A percentile compares a stretch with the other conserved stretches of the same genome.
Evolutionary conservation across 139 green algal species (phyloP).

Genomic region (Ettlia oleoabundans): DNA sequence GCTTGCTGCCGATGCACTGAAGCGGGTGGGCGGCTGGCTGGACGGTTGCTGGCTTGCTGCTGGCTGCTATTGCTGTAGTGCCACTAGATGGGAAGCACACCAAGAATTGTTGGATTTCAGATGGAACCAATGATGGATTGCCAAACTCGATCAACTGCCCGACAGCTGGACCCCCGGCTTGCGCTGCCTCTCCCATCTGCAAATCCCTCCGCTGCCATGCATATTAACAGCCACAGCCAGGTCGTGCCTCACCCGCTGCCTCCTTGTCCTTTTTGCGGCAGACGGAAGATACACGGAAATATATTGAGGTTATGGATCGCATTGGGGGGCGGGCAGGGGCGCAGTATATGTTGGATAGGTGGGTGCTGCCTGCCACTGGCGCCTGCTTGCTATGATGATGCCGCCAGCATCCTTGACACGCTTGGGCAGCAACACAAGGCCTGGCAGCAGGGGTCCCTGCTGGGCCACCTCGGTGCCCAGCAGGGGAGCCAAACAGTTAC

Average conservation of each 20-base stretch:
- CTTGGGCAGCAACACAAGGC: too few species aligned
- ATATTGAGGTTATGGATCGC: constrained; percentile 15
- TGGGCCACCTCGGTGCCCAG: too few species aligned
- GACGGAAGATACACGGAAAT: constrained; percentile 24
- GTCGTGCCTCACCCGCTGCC: too few species aligned
- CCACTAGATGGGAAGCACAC: too few species aligned
- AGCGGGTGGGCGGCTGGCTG: constrained; percentile 50
- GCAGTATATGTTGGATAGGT: constrained; percentile 6
- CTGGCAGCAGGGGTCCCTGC: too few species aligned
- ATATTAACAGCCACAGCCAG: too few species aligned
- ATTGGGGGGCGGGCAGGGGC: constrained; percentile 12
- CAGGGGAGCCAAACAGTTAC: too few species aligned
- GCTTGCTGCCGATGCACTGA: constrained; percentile 76
- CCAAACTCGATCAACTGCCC: too few species aligned
- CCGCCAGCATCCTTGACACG: too few species aligned
- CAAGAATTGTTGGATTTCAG: too few species aligned
- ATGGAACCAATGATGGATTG: too few species aligned
- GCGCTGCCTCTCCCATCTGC: background rate
- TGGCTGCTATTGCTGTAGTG: background rate
- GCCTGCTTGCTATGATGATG: background rate
- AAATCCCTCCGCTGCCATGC: too few species aligned
- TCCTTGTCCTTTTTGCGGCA: constrained; percentile 49
- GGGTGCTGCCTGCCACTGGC: background rate
- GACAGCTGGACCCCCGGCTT: background rate
- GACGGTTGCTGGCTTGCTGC: background rate